Evolutionary conservation across 2,329 filamentous ascomycete genomes (phyloP), one percentile per base, ranked within the genome.

Genomic region (Arthrobotrys pseudoclavata): DNA sequence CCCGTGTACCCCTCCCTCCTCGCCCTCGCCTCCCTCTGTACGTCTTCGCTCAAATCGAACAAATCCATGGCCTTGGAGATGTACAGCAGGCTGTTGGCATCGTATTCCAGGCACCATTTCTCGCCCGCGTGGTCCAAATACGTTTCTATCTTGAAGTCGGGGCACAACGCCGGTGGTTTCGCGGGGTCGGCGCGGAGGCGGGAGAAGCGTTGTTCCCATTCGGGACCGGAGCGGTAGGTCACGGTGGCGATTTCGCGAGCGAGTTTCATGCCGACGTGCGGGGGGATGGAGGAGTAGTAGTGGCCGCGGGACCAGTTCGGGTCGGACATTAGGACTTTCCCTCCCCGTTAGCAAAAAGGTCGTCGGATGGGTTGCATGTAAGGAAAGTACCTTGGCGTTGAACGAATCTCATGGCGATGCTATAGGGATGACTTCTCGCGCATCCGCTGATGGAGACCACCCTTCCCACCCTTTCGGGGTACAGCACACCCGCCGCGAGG

Each of bases 11-110:
- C 86, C 13, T 87, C 86, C 15, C 94, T 87, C 29, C 93, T 88
- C 34, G 86, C 82, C 20, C 86, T 86, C 1, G 92, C 89, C 20
- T 87, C 89, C 2, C 85, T 84, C 82, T 94, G 92, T 82, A 91
- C 90, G 47, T 89, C 87, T 57, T 86, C 86, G 24, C 96, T 94
- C 0, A 99, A 88, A 82, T 99, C 96, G 83, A 99, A 99, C 12
- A 99, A 87, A 83, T 99, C 96, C 96, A 99, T 99, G 4, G 96
- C 96, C 85, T 99, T 99, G 83, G 93, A 97, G 70, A 99, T 93
- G 83, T 99, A 99, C 1, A 99, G 86, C 45, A 98, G 85, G 82
- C 94, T 97, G 84, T 99, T 99, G 26, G 96, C 90, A 82, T 99
- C 96, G 83, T 98, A 98, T 79, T 96, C 94, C 26, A 99, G 87